A percentile compares a stretch with the other conserved stretches of the same genome.
These are phyloP conservation scores for Tephrocybe sp. DNA, from an alignment of 768 basidiomycete species.

Conservation along the genomic window DNA sequence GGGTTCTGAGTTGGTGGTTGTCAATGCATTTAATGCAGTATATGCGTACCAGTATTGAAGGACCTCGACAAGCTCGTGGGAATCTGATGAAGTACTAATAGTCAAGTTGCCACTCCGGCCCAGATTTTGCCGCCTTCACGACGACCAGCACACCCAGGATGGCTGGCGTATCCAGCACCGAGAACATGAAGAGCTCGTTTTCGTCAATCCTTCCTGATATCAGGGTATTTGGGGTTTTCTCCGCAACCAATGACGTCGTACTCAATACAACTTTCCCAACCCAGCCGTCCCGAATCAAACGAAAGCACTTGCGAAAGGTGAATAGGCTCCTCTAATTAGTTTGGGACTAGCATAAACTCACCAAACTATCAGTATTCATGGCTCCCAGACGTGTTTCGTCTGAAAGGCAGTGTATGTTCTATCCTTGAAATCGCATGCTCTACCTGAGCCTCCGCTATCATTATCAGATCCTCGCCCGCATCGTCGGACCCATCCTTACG, in stretches of 20 bases:
- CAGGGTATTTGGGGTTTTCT: slow-evolving; percentile 17
- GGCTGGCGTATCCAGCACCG: slow-evolving; percentile 12
- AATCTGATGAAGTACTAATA: background rate
- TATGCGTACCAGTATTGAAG: too few relatives aligned
- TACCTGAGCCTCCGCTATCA: slow-evolving; percentile 5
- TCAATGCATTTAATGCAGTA: too few relatives aligned
- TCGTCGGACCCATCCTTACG: slow-evolving; percentile 80
- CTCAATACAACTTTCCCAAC: slow-evolving; percentile 2
- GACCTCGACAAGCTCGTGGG: too few relatives aligned
- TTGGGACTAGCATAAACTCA: background rate
- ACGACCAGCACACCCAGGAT: slow-evolving; percentile 2
- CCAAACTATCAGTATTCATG: slow-evolving; percentile 67
- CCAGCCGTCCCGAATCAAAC: slow-evolving; percentile 45
- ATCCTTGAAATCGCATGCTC: background rate
- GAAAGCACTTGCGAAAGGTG: slow-evolving; percentile 52
- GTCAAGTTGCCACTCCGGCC: background rate
- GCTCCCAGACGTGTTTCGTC: slow-evolving; percentile 82
- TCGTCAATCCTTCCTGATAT: slow-evolving; percentile 28
- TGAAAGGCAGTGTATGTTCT: slow-evolving; percentile 76
- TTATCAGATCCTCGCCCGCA: slow-evolving; percentile 61
- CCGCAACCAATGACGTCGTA: background rate
- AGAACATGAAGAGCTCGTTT: slow-evolving; percentile 29
- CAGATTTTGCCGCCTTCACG: background rate
- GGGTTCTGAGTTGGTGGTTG: background rate
- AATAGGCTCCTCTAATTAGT: background rate